A percentile compares a stretch with the other conserved stretches of the same genome.
Conservation (phyloP, 306 rosid genomes). For the Alnus rubra region DNA sequence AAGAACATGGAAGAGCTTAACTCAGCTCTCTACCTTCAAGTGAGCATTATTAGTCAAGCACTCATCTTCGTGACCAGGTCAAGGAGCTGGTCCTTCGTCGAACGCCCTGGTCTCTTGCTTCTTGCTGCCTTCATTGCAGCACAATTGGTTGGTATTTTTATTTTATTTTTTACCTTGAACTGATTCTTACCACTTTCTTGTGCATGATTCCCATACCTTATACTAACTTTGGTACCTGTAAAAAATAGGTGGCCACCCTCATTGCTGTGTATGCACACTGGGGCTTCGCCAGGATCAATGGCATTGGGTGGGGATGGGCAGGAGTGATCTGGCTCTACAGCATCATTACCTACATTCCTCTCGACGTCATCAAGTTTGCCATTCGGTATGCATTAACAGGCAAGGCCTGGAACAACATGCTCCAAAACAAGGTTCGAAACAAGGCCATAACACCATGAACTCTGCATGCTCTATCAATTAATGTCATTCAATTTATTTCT, state of each 20-base stretch:
- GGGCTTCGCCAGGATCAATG: conserved; percentile 75
- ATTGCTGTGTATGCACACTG: conserved; percentile 76
- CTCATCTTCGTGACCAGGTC: conserved; percentile 93
- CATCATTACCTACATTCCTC: conserved; percentile 78
- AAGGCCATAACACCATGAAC: neutral
- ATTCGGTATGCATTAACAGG: conserved; percentile 61
- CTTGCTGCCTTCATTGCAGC: conserved; percentile 67
- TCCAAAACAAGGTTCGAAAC: conserved; percentile 52
- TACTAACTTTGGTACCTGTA: conserved; percentile 10
- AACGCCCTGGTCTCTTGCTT: conserved; percentile 76
- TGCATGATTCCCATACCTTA: neutral
- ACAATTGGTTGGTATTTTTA: conserved; percentile 66
- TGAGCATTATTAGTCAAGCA: conserved; percentile 89
- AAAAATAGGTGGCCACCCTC: conserved; percentile 65
- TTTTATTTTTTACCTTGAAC: neutral
- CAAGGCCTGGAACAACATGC: conserved; percentile 70
- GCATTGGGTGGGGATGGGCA: conserved; percentile 93
- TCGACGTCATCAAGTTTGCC: conserved; percentile 69
- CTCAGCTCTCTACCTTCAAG: conserved; percentile 94
- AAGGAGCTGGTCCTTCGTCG: conserved; percentile 80
- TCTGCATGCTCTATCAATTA: neutral
- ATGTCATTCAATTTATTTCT: neutral
- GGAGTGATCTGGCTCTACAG: conserved; percentile 79
- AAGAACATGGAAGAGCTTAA: conserved; percentile 44
- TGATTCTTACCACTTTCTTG: neutral